These are phyloP conservation scores for Botryotinia narcissicola DNA, from an alignment of 2,329 filamentous ascomycete genomes.

Conservation along the genomic window DNA sequence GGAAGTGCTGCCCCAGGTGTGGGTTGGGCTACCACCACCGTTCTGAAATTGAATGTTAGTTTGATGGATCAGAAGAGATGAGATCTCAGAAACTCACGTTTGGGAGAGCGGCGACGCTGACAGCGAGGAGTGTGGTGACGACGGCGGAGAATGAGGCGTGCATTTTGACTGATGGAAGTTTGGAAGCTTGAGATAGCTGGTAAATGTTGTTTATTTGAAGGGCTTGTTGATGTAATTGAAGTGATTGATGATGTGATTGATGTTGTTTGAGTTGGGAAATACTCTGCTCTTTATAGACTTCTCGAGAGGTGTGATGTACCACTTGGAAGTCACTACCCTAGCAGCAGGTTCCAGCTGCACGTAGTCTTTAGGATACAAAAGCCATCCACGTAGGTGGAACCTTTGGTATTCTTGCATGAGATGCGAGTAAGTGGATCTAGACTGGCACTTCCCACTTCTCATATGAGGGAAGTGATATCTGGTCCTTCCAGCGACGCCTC, in stretches of 20 bases:
- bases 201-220: not conserved
- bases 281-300: not conserved
- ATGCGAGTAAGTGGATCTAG: not conserved
- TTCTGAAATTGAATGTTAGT: not conserved
- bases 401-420: not conserved
- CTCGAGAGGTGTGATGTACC: not conserved
- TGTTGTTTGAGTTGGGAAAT: not conserved
- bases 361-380: not conserved
- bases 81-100: not conserved
- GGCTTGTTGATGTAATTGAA: not conserved
- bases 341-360: not conserved
- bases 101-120: not conserved
- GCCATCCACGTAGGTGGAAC: not conserved
- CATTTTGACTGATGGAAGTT: slow-evolving; percentile 3
- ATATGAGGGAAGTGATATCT: not conserved
- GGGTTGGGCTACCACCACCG: not conserved
- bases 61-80: not conserved
- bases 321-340: not conserved
- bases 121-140: not conserved
- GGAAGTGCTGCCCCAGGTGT: not conserved
- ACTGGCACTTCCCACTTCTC: not conserved
- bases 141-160: slow-evolving; percentile 2
- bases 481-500: not conserved
- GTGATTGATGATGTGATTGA: slow-evolving; percentile 6
- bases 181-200: not conserved